Conservation (phyloP, 345 rosid genomes). For the Trapa incisa region DNA sequence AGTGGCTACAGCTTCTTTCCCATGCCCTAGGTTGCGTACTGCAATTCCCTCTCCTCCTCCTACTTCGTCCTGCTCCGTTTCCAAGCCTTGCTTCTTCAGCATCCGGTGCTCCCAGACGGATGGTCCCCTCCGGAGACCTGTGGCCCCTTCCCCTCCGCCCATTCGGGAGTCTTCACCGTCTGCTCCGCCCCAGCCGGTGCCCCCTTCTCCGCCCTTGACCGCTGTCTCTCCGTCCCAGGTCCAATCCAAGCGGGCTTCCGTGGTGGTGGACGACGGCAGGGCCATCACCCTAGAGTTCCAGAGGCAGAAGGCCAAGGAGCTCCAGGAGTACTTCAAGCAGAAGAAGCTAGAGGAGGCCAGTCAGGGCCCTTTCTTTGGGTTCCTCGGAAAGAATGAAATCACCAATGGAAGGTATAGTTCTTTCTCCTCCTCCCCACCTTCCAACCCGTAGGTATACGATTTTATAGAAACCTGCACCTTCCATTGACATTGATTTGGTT, state of each 20-base stretch:
- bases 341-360: conserved; percentile 77
- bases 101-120: conserved; percentile 68
- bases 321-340: conserved; percentile 75
- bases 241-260: conserved; percentile 17
- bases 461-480: too few relatives aligned
- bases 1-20: conserved; percentile 44
- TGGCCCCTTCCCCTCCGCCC: conserved; percentile 55
- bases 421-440: not conserved
- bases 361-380: conserved; percentile 91
- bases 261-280: conserved; percentile 22
- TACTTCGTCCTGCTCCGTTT: conserved; percentile 22
- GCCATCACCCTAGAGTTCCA: conserved; percentile 68
- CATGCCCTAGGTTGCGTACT: conserved; percentile 43
- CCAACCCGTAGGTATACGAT: too few relatives aligned
- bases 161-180: conserved; percentile 9
- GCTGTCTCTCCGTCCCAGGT: conserved; percentile 20
- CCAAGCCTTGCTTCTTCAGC: conserved; percentile 31
- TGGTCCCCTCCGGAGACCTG: conserved; percentile 85
- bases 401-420: conserved; percentile 67
- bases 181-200: conserved; percentile 21
- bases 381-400: conserved; percentile 74
- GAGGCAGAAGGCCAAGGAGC: conserved; percentile 81
- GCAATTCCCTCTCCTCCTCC: conserved; percentile 31
- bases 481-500: not conserved
- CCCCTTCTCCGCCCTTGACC: conserved; percentile 32